Base-by-base conservation (phyloP, 257 asterid species). In the Fraxinus americana region DNA sequence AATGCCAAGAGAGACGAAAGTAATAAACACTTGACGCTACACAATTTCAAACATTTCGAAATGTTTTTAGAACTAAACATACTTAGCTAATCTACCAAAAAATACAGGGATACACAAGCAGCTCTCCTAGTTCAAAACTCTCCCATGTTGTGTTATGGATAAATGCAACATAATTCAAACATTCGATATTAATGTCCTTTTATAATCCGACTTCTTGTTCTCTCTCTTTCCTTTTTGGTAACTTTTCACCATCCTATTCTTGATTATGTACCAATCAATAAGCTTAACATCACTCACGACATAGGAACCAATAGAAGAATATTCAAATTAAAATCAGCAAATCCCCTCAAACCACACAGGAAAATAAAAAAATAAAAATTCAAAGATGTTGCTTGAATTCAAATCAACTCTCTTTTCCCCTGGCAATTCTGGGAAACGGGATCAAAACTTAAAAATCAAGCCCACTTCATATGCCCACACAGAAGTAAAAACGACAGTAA, bases 401-500 rank as follows among this genome's bases (percentile, higher is more conserved):
- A 17, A 21, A 59, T 59, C 25, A 52, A 19, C 23, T 23, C 30
- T 59, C 12, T n/a, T 19, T 59, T 59, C 30, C 63, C 9, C 30
- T 21, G 4, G 13, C 67, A 59, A 59, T 59, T 59, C 67, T 21
- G 29, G 67, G 67, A n/a, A 21, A 59, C 17, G 4, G 52, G 29
- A 59, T 59, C 67, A 10, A 11, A 59, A 21, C 23, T 59, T 59
- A 59, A n/a, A 54, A n/a, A 6, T 13, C 19, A 83, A 79, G 32
- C 52, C 79, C 81, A 82, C 57, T 72, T 67, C 52, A 68, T 59
- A 59, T 38, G 17, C 63, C 21, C 67, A 32, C 27, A 19, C 13
- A 52, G 12, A 5, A 27, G 13, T n/a, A 57, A 50, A 45, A 59
- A 19, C 1, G 11, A 7, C 67, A 21, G 67, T 21, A 8, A 21